Base-by-base conservation (phyloP, 169 alveolate species). In the Eimeria maxima region DNA sequence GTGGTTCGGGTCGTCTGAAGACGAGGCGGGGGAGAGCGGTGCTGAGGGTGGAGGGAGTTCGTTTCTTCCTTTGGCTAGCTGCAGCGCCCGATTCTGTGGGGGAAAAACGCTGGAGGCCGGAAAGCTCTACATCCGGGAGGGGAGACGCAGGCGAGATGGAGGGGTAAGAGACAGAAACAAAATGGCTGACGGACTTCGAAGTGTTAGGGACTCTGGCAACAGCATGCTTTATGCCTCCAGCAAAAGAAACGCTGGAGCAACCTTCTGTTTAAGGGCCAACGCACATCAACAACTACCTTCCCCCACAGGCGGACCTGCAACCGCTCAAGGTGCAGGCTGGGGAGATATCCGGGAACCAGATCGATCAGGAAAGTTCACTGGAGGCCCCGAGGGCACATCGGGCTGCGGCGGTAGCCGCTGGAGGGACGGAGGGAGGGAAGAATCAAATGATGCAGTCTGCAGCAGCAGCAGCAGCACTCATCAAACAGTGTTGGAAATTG, bases 11-110 rank as follows among this genome's bases (percentile, higher is more conserved):
- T 87, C 94, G 45, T 87, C 94, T 33, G 94, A 87, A 47, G 94
- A 87, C 55, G 94, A 87, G 67, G 94, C 83, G 14, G 83, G 81
- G 69, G 94, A 87, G 65, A 87, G 94, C 83, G 94, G 78, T 22
- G 69, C 83, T 47, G 81, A 87, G 83, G 81, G 83, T 18, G 11
- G 67, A 6, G 65, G 83, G 65, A 65, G 83, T 47, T 69, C 91
- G 45, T 4, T 65, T 16, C 63, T 65, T 38, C 83, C 94, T 22
- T 20, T 63, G 53, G 33, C 83, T 3, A 65, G 67, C 33, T 87
- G 63, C 69, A 87, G 84, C 94, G 67, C 94, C 57, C 91, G 91
- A 20, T 63, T 65, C 83, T 87, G 94, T 83, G 63, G 65, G 47
- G 83, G 91, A 20, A 65, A 65, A 45, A 67, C 94, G 22, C 65